Evolutionary conservation across 768 basidiomycete genomes (phyloP).

Genomic region (Suillus cothurnatus): DNA sequence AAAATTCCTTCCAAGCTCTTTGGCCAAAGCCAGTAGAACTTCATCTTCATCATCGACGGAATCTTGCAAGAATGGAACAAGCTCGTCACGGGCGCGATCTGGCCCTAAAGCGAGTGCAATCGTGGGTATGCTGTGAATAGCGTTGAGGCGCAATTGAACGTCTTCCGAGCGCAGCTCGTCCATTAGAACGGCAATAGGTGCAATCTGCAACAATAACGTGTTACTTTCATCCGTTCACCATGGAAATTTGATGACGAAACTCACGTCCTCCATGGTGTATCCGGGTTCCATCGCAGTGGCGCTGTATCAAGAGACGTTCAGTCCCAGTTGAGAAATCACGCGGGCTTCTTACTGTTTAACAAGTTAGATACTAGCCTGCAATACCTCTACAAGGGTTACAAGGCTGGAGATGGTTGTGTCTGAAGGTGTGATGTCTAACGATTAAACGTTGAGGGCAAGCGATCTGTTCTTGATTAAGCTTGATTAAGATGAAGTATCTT

Average conservation of each 20-base stretch:
- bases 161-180: constrained; percentile 98
- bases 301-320: constrained; percentile 11
- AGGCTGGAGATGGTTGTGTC: neutral
- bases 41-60: constrained; percentile 99
- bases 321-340: constrained; percentile 5
- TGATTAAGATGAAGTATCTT: neutral
- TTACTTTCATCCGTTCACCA: constrained; percentile 24
- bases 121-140: constrained; percentile 96
- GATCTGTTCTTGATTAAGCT: constrained; percentile 9
- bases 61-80: constrained; percentile 96
- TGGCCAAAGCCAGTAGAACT: constrained; percentile 91
- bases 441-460: constrained; percentile 4
- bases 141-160: constrained; percentile 93
- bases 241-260: constrained; percentile 26
- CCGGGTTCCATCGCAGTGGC: constrained; percentile 60
- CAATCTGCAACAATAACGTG: constrained; percentile 55
- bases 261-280: constrained; percentile 69
- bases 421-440: constrained; percentile 2
- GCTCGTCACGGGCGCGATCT: constrained; percentile 92
- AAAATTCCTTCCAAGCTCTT: constrained; percentile 90
- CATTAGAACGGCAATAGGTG: constrained; percentile 95
- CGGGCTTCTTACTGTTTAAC: neutral
- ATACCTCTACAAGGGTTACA: neutral
- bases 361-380: constrained; percentile 2
- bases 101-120: constrained; percentile 96